These are phyloP conservation scores for Clarkia xantiana DNA, from an alignment of 345 rosid species.

Conservation along the genomic window DNA sequence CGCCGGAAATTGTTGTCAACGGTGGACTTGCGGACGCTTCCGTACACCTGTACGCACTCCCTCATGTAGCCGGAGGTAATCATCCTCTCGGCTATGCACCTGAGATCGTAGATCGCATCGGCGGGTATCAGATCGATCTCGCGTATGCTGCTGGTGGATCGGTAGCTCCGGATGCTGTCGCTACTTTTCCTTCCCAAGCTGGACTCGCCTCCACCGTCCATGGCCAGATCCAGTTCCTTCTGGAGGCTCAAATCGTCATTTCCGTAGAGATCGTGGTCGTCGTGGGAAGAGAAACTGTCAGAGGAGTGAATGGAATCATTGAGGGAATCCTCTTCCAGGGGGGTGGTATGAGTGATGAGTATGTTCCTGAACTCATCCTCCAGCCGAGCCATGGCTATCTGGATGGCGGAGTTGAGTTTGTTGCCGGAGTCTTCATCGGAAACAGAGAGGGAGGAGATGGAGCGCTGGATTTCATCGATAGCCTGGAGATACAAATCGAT, in stretches of 20 bases:
- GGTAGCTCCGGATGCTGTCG: constrained; percentile 21
- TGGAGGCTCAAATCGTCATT: background rate
- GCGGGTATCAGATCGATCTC: constrained; percentile 74
- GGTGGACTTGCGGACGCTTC: constrained; percentile 74
- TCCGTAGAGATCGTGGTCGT: constrained; percentile 4
- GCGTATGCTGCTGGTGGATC: constrained; percentile 75
- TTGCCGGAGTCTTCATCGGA: constrained; percentile 10
- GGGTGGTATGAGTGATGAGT: constrained; percentile 42
- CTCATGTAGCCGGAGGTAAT: constrained; percentile 62
- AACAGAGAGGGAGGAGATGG: constrained; percentile 30
- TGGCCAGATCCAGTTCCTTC: background rate
- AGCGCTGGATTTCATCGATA: constrained; percentile 71
- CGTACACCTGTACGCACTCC: constrained; percentile 87
- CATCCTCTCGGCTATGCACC: constrained; percentile 65
- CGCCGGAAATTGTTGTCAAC: constrained; percentile 54
- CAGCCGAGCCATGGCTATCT: constrained; percentile 97
- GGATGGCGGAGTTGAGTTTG: constrained; percentile 49
- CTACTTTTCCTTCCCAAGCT: constrained; percentile 7
- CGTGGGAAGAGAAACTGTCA: background rate
- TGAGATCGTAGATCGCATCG: constrained; percentile 56
- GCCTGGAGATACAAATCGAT: constrained; percentile 74
- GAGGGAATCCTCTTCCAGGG: constrained; percentile 50
- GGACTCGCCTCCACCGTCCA: constrained; percentile 2
- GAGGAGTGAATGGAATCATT: constrained; percentile 11
- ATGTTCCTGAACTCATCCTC: constrained; percentile 91